Evolutionary conservation across 1,284 basidiomycete genomes (phyloP).

Genomic region (Phenoliferia sp.): DNA sequence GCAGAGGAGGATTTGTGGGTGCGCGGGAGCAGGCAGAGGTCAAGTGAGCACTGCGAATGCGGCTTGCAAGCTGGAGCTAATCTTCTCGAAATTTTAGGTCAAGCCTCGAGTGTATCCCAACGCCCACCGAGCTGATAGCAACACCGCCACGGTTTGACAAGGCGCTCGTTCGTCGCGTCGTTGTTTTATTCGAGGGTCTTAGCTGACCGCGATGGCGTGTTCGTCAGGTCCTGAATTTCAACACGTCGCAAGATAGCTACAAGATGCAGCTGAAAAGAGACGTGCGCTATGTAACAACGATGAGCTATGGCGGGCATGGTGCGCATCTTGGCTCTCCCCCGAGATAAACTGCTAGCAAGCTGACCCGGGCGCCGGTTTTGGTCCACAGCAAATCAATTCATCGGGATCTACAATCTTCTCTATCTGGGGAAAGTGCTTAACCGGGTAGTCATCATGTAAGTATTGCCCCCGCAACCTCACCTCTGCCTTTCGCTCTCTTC

Average conservation of each 20-base stretch:
- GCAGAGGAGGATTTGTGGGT: too few species aligned
- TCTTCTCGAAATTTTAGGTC: too few species aligned
- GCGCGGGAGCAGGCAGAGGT: too few species aligned
- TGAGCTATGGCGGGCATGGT: conserved; percentile 25
- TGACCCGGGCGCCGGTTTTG: not conserved
- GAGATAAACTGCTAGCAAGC: not conserved
- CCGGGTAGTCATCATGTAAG: conserved; percentile 24
- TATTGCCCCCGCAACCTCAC: not conserved
- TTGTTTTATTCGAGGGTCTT: too few species aligned
- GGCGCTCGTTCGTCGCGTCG: too few species aligned
- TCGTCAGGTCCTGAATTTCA: conserved; percentile 17
- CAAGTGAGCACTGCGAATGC: too few species aligned
- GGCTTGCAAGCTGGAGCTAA: too few species aligned
- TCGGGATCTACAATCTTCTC: conserved; percentile 23
- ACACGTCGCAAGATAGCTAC: conserved; percentile 7
- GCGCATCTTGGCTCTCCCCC: not conserved
- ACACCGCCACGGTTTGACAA: too few species aligned
- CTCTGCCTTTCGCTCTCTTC: not conserved
- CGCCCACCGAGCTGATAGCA: too few species aligned
- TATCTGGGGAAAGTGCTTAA: conserved; percentile 24
- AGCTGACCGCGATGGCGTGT: too few species aligned
- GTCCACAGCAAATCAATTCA: conserved; percentile 24
- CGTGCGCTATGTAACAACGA: conserved; percentile 16
- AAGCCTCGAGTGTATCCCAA: too few species aligned
- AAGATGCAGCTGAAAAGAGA: conserved; percentile 15